These are phyloP conservation scores for Penicillium daleae DNA, from an alignment of 495 filamentous ascomycete genomes.

Conservation along the genomic window DNA sequence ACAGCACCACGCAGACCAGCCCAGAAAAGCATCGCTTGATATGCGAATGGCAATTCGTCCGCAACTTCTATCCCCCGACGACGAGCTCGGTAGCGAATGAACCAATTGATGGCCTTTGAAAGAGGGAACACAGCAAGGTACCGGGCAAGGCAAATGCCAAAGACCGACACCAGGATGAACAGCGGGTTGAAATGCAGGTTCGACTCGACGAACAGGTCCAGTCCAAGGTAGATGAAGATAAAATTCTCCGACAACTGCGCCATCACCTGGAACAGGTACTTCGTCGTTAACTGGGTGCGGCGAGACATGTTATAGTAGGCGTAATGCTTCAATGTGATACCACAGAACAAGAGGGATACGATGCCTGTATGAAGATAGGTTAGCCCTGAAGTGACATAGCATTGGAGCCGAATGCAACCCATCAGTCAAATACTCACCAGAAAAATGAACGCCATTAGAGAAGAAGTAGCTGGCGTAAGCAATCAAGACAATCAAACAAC, in stretches of 20 bases:
- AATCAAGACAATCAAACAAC: slow-evolving; percentile 88
- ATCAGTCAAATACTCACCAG: slow-evolving; percentile 64
- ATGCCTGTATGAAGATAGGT: slow-evolving; percentile 67
- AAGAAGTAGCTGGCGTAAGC: slow-evolving; percentile 98
- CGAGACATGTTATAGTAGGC: slow-evolving; percentile 99
- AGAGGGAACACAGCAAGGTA: slow-evolving; percentile 95
- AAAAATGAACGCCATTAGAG: slow-evolving; percentile 90
- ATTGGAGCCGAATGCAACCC: background rate
- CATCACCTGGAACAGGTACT: slow-evolving; percentile 94
- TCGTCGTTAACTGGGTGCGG: slow-evolving; percentile 94
- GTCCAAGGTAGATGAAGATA: slow-evolving; percentile 97
- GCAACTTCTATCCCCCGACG: slow-evolving; percentile 76
- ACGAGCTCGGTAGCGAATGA: slow-evolving; percentile 86
- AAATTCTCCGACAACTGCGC: slow-evolving; percentile 98
- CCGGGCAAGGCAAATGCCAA: slow-evolving; percentile 88
- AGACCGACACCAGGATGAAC: slow-evolving; percentile 89
- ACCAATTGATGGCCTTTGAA: slow-evolving; percentile 88
- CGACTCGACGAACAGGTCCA: slow-evolving; percentile 90
- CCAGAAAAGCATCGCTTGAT: slow-evolving; percentile 99
- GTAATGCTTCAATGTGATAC: slow-evolving; percentile 97
- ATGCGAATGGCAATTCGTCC: slow-evolving; percentile 89
- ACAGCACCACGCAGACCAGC: slow-evolving; percentile 94
- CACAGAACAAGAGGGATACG: slow-evolving; percentile 94
- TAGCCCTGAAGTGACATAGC: background rate
- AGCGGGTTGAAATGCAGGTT: slow-evolving; percentile 89